phyloP scores from a whole-genome alignment of 2,329 filamentous ascomycete genomes.

The Peltaster fructicola region DNA sequence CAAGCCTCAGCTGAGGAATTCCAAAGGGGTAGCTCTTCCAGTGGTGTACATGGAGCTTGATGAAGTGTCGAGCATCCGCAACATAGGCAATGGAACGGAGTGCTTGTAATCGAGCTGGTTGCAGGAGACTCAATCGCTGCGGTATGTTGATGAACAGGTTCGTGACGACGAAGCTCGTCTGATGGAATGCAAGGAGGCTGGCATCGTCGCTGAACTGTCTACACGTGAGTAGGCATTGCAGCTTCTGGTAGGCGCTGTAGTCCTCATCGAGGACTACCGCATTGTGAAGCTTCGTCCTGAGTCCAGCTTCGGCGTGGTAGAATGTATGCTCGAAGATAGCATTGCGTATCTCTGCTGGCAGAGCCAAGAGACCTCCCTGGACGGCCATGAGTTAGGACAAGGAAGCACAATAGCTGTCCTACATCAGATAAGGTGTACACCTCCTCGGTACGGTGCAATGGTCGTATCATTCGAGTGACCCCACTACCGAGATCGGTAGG shows the following conservation, averaged over 20 bases:
- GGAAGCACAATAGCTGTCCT: no score
- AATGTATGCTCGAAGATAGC: conserved; percentile 1
- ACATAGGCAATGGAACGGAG: conserved; percentile 19
- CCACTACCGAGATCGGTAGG: no score
- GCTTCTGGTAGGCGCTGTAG: conserved; percentile 13
- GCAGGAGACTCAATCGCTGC: conserved; percentile 11
- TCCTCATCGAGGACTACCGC: conserved; percentile 13
- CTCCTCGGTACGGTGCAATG: no score
- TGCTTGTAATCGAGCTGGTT: conserved; percentile 13
- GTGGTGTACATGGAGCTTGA: conserved; percentile 12
- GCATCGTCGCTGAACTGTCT: conserved; percentile 22
- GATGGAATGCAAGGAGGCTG: conserved; percentile 17
- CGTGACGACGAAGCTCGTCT: conserved; percentile 20
- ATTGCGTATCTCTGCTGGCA: conserved; percentile 1
- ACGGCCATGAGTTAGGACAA: no score
- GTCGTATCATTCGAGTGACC: no score
- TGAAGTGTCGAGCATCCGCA: conserved; percentile 16
- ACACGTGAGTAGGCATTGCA: conserved; percentile 21
- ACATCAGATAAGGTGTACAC: no score
- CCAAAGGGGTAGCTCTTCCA: conserved; percentile 21
- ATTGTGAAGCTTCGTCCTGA: no score
- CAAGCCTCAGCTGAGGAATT: conserved; percentile 13
- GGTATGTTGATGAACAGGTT: conserved; percentile 18
- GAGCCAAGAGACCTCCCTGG: background rate
- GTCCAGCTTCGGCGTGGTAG: no score